Percentiles rank a stretch among this genome's conserved stretches.
Conservation (phyloP, 176 grass and related monocot species). For the Hyparrhenia diplandra region DNA sequence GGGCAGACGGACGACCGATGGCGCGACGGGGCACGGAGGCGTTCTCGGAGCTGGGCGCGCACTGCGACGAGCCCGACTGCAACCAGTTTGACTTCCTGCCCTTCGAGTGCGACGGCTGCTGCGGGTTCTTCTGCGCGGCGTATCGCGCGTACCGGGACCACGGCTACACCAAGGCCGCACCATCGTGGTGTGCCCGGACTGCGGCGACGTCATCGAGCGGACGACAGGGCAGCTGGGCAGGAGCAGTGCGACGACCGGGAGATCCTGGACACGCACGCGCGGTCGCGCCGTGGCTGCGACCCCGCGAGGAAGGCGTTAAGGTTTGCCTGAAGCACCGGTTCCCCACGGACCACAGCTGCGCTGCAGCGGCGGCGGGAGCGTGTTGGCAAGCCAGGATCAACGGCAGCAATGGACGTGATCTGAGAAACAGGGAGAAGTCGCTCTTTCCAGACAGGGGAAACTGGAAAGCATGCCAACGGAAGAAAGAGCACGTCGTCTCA, state of each 20-base stretch:
- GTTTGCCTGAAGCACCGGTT: slow-evolving; percentile 72
- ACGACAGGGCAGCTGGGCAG: neutral
- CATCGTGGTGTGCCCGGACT: slow-evolving; percentile 62
- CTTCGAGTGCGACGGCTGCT: slow-evolving; percentile 76
- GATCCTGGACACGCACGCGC: slow-evolving; percentile 39
- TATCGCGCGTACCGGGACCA: slow-evolving; percentile 54
- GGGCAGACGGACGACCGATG: slow-evolving; percentile 17
- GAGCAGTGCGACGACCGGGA: slow-evolving; percentile 18
- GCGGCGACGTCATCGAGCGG: slow-evolving; percentile 69
- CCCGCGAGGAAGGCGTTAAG: slow-evolving; percentile 51
- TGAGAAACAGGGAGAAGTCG: neutral
- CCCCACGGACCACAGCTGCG: slow-evolving; percentile 48
- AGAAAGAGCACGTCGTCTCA: neutral
- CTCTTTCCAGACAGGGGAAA: neutral
- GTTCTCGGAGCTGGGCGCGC: slow-evolving; percentile 74
- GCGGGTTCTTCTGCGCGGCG: slow-evolving; percentile 57
- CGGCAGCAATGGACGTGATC: neutral
- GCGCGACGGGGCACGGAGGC: slow-evolving; percentile 57
- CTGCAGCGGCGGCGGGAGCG: neutral
- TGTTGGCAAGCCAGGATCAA: neutral
- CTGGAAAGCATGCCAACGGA: neutral
- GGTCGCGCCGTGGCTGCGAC: slow-evolving; percentile 53
- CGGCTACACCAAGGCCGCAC: slow-evolving; percentile 59
- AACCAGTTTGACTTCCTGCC: slow-evolving; percentile 88
- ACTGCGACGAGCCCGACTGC: slow-evolving; percentile 69